phyloP scores from a whole-genome alignment of 1,139 yeast genomes.

The Kodamaea sp. region DNA sequence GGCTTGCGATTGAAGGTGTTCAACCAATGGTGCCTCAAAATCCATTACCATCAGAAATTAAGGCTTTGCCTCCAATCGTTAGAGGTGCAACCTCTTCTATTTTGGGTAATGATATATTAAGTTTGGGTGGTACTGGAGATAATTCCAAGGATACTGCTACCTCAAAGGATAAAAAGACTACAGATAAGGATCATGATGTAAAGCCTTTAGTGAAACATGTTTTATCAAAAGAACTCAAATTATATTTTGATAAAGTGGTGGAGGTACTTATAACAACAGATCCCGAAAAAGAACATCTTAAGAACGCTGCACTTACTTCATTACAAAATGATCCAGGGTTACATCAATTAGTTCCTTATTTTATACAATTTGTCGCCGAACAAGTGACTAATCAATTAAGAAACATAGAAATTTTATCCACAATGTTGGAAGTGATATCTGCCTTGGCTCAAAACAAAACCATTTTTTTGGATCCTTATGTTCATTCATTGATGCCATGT shows the following conservation, averaged over 20 bases:
- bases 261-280: slow-evolving; percentile 67
- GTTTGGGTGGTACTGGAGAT: slow-evolving; percentile 20
- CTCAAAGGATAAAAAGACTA: slow-evolving; percentile 26
- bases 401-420: slow-evolving; percentile 67
- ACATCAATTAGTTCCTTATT: slow-evolving; percentile 94
- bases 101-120: slow-evolving; percentile 41
- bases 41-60: slow-evolving; percentile 77
- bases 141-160: slow-evolving; percentile 14
- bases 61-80: slow-evolving; percentile 58
- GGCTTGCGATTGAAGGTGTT: slow-evolving; percentile 98
- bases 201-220: slow-evolving; percentile 97
- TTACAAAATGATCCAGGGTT: slow-evolving; percentile 90
- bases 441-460: slow-evolving; percentile 83
- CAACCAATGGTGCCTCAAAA: slow-evolving; percentile 98
- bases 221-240: slow-evolving; percentile 85
- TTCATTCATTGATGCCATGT: slow-evolving; percentile 95
- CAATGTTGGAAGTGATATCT: slow-evolving; percentile 86
- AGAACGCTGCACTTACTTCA: slow-evolving; percentile 78
- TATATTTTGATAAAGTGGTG: slow-evolving; percentile 88
- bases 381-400: slow-evolving; percentile 87
- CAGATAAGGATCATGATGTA: slow-evolving; percentile 65
- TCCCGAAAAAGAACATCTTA: slow-evolving; percentile 56
- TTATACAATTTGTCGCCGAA: slow-evolving; percentile 93
- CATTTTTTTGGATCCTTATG: slow-evolving; percentile 90
- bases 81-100: slow-evolving; percentile 65